Evolutionary conservation across 768 basidiomycete species (phyloP), one percentile per base, ranked within the genome.

Genomic region (Mycena rosella): DNA sequence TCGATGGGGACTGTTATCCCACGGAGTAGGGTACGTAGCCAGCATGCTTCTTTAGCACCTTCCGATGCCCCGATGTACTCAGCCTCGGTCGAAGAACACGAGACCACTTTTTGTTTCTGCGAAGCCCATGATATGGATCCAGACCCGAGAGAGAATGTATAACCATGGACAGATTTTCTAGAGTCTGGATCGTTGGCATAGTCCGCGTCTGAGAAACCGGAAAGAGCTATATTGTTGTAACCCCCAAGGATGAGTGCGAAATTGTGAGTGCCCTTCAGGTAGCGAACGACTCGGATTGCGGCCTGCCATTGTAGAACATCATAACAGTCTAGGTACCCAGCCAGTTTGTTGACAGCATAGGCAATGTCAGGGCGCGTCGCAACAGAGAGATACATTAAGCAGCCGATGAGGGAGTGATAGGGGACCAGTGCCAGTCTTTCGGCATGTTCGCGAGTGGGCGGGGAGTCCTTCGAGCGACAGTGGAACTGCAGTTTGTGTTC

Each of bases 401-500:
- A 40, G 9, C 38, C 38, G 38, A 40, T 15, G 38, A 72, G 60
- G 0, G 63, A 69, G 8, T 72, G 67, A 56, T 81, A 81, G 11
- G 79, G n/a, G n/a, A n/a, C n/a, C n/a, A n/a, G n/a, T n/a, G n/a
- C n/a, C n/a, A n/a, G n/a, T n/a, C n/a, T n/a, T n/a, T n/a, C n/a
- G n/a, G 78, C 2, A 67, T 34, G 42, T 71, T 42, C 2, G 18
- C 36, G 13, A 73, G n/a, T n/a, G n/a, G 68, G 24, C 58, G 32
- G 26, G 10, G 8, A 22, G 18, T 8, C 5, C 8, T 22, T 9
- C 18, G 44, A n/a, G 44, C 44, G 63, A 68, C 32, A 20, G n/a
- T n/a, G n/a, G 63, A 81, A 72, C 6, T 71, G 74, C 0, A 75
- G 30, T 54, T 67, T 26, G 22, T 74, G 65, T 30, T 80, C 79